Percentiles rank a stretch among this genome's conserved stretches.
phyloP scores from a whole-genome alignment of 441 rosid species.

The Gossypium aridum region DNA sequence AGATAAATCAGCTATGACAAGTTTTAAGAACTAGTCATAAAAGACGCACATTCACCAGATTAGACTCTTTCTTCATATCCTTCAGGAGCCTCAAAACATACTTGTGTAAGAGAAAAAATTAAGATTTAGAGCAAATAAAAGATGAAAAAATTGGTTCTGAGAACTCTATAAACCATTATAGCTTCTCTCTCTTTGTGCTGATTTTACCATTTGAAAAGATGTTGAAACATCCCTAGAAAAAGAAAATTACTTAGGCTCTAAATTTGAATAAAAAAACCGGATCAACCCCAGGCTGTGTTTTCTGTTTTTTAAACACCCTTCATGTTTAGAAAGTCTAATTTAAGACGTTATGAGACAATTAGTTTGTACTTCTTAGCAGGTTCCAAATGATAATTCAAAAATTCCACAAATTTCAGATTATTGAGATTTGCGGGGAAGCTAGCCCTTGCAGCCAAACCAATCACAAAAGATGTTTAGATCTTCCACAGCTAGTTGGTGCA shows the following conservation, averaged over 20 bases:
- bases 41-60: background rate
- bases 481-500: background rate
- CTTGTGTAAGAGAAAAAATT: background rate
- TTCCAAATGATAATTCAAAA: conserved; percentile 1
- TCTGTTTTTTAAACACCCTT: background rate
- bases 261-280: background rate
- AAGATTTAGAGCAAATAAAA: background rate
- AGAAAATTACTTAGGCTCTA: background rate
- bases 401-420: background rate
- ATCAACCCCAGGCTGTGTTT: background rate
- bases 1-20: conserved; percentile 16
- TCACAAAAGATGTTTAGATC: background rate
- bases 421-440: background rate
- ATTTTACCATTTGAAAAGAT: conserved; percentile 1
- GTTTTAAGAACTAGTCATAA: background rate
- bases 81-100: background rate
- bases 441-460: conserved; percentile 1
- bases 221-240: background rate
- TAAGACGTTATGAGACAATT: background rate
- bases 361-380: background rate
- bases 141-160: background rate
- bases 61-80: background rate
- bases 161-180: background rate
- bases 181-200: background rate
- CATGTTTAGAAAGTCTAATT: background rate